phyloP scores from a whole-genome alignment of 305 asterid species.

The Fraxinus angustifolia region DNA sequence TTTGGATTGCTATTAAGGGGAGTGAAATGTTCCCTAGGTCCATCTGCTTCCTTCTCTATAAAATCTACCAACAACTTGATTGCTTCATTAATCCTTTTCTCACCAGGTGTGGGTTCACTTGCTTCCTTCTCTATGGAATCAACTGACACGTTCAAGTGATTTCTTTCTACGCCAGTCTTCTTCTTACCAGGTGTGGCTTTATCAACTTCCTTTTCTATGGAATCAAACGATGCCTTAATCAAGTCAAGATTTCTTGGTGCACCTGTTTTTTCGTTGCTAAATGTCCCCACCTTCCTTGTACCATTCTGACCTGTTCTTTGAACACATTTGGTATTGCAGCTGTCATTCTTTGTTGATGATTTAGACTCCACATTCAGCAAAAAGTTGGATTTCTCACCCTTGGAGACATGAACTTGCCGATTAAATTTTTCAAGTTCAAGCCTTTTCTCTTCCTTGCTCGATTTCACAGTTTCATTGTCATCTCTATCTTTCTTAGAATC shows the following conservation, averaged over 20 bases:
- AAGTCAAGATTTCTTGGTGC: constrained; percentile 23
- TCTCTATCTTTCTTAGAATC: constrained; percentile 20
- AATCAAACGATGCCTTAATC: constrained; percentile 36
- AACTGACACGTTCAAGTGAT: constrained; percentile 19
- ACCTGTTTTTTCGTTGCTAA: constrained; percentile 10
- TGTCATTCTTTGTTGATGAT: not conserved
- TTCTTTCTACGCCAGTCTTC: not conserved
- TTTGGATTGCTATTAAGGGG: constrained; percentile 19
- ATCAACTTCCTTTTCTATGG: constrained; percentile 26
- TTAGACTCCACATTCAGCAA: not conserved
- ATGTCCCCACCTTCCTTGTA: not conserved
- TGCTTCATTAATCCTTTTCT: not conserved
- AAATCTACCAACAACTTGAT: not conserved
- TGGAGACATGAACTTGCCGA: not conserved
- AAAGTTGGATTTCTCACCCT: not conserved
- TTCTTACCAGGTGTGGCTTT: constrained; percentile 7
- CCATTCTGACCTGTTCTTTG: not conserved
- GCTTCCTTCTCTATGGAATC: constrained; percentile 7
- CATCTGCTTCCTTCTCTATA: not conserved
- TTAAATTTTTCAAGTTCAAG: not conserved
- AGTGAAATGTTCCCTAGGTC: constrained; percentile 6
- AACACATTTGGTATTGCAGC: not conserved
- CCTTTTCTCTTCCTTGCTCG: not conserved
- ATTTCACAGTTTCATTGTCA: not conserved
- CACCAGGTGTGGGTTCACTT: not conserved